Evolutionary conservation across 805 yeast genomes (phyloP), one percentile per base, ranked within the genome.

Genomic region (Saturnispora halmiae): DNA sequence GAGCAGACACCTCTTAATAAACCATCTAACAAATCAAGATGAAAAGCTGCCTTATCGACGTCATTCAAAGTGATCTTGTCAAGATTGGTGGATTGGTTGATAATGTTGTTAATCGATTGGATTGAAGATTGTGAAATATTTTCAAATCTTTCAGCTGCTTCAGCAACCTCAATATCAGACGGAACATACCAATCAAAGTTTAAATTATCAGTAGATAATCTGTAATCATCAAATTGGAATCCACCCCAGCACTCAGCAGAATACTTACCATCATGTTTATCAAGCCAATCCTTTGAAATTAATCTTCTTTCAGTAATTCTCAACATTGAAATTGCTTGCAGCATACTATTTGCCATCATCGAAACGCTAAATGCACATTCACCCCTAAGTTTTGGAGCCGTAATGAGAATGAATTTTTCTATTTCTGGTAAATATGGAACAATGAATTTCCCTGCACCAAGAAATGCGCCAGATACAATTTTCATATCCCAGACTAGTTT

Each of bases 131-230:
- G 56, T 0, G 74, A 64, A 35, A 80, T 69, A 1, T 53, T 55
- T 16, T 69, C 72, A 49, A 79, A 82, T 9, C 77, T 59, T 3
- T 72, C 69, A 4, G 78, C 68, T 0, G 94, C 88, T 52, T 73
- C 72, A 0, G 63, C 63, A 2, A 84, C 62, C 35, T 80, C 87
- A 2, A 51, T 59, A 2, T 58, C 59, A 1, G 66, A 53, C 0
- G 97, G 96, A 1, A 69, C 56, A 51, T 79, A 85, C 98, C 98
- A 90, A 1, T 68, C 63, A 48, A 86, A 77, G 1, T 66, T 51
- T 26, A 82, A 56, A 45, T 73, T 70, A 11, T 70, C 70, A 10
- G 52, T 42, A 1, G 66, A 54, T 40, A 79, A 75, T 46, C 84
- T 65, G 15, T 58, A 51, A 0, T 66, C 59, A 46, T 71, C 73